phyloP scores from a whole-genome alignment of 805 yeast species.

The Wickerhamia fluorescens region DNA sequence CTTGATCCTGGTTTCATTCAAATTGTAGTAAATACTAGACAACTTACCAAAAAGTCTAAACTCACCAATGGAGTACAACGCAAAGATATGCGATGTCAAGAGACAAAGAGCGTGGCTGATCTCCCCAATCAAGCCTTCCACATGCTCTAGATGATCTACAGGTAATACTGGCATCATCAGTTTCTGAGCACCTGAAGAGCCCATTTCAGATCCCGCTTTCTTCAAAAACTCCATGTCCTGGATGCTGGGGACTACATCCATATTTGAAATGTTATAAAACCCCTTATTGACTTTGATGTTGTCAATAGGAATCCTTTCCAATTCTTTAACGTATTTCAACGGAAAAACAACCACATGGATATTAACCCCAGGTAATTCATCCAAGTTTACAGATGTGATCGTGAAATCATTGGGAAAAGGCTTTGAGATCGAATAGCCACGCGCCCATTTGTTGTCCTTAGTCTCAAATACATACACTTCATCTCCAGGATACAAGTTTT shows the following conservation, averaged over 20 bases:
- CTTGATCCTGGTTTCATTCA: slow-evolving; percentile 53
- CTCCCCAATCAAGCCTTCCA: slow-evolving; percentile 43
- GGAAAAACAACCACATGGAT: slow-evolving; percentile 58
- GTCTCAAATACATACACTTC: slow-evolving; percentile 69
- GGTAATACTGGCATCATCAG: slow-evolving; percentile 48
- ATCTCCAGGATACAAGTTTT: slow-evolving; percentile 67
- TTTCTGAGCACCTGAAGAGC: neutral
- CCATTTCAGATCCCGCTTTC: slow-evolving; percentile 7
- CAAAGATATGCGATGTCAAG: slow-evolving; percentile 57
- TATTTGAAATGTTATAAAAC: slow-evolving; percentile 19
- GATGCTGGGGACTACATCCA: slow-evolving; percentile 25
- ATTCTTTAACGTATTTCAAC: slow-evolving; percentile 41
- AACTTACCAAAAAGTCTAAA: slow-evolving; percentile 55
- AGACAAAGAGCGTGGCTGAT: slow-evolving; percentile 50
- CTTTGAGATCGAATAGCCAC: slow-evolving; percentile 65
- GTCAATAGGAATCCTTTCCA: slow-evolving; percentile 36
- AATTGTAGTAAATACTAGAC: slow-evolving; percentile 42
- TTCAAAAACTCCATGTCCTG: slow-evolving; percentile 23
- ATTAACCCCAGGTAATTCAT: slow-evolving; percentile 53
- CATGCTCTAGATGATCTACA: slow-evolving; percentile 35
- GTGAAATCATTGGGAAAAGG: slow-evolving; percentile 67
- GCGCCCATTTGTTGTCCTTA: slow-evolving; percentile 58
- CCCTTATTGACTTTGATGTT: slow-evolving; percentile 19
- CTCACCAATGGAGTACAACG: slow-evolving; percentile 66
- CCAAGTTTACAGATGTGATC: slow-evolving; percentile 53